phyloP scores from a whole-genome alignment of 1,139 yeast genomes.

The Trichomonascaceae sp. region DNA sequence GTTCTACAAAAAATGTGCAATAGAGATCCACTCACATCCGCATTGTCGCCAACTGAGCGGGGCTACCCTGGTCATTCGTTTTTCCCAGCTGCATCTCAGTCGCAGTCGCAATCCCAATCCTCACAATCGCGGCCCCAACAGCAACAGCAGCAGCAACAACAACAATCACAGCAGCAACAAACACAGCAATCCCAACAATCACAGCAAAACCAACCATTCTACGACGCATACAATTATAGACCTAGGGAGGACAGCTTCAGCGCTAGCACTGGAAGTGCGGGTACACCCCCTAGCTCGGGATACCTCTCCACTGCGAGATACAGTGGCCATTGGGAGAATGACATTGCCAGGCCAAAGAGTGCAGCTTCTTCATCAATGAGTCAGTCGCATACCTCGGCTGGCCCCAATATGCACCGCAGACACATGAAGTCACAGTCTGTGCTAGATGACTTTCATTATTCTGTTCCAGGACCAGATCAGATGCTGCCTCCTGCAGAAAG shows the following conservation, averaged over 20 bases:
- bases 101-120: background rate
- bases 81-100: constrained; percentile 4
- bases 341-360: background rate
- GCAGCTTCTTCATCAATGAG: constrained; percentile 11
- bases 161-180: constrained; percentile 1
- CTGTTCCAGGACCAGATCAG: background rate
- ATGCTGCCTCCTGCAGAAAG: background rate
- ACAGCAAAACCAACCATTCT: constrained; percentile 3
- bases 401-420: constrained; percentile 2
- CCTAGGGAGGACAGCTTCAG: no score
- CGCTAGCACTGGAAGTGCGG: no score
- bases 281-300: no score
- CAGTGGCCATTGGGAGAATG: background rate
- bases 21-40: constrained; percentile 18
- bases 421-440: constrained; percentile 13
- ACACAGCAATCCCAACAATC: constrained; percentile 4
- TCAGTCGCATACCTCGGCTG: constrained; percentile 7
- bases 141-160: constrained; percentile 1
- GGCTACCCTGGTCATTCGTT: no score
- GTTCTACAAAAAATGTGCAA: constrained; percentile 24
- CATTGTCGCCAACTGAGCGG: constrained; percentile 19
- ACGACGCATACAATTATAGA: no score
- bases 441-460: constrained; percentile 8
- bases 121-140: constrained; percentile 1
- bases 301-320: background rate